Conservation (phyloP, 208 protist species). For the Angomonas ambiguus region DNA sequence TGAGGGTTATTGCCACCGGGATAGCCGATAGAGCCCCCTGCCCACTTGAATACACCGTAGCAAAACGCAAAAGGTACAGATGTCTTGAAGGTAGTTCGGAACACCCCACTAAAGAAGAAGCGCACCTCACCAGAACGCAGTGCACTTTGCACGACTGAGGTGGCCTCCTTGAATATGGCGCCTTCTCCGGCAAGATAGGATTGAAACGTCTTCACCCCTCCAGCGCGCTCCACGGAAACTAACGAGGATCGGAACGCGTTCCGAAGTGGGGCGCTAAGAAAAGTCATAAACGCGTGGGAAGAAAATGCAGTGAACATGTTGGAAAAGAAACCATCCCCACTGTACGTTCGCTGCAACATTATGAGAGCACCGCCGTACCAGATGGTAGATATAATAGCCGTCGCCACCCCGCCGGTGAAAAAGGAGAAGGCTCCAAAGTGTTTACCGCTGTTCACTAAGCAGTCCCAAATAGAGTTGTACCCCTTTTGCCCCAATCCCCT, state of each 20-base stretch:
- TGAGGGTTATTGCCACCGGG: conserved; percentile 18
- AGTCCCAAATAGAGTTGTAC: conserved; percentile 61
- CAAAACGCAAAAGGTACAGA: conserved; percentile 82
- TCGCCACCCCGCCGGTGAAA: conserved; percentile 57
- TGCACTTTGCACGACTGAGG: conserved; percentile 49
- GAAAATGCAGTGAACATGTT: conserved; percentile 69
- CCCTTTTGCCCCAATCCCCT: conserved; percentile 27
- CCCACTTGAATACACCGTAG: conserved; percentile 59
- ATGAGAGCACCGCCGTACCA: conserved; percentile 75
- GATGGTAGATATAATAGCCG: conserved; percentile 44
- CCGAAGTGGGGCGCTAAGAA: conserved; percentile 72
- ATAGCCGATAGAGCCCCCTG: conserved; percentile 69
- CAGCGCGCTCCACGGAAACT: conserved; percentile 56
- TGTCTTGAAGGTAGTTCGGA: conserved; percentile 80
- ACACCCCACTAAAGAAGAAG: conserved; percentile 78
- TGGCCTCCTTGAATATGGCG: conserved; percentile 64
- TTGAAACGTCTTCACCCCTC: conserved; percentile 50
- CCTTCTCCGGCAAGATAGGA: conserved; percentile 61
- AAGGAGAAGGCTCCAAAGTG: conserved; percentile 76
- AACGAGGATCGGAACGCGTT: conserved; percentile 79
- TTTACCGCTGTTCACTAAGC: conserved; percentile 37
- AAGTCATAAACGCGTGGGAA: conserved; percentile 75
- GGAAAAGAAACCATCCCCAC: conserved; percentile 26
- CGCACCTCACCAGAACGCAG: conserved; percentile 48
- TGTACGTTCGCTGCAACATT: conserved; percentile 45